A percentile compares a stretch with the other conserved stretches of the same genome.
Evolutionary conservation across 2,329 filamentous ascomycete species (phyloP).

Genomic region (Ustilaginoidea virens): DNA sequence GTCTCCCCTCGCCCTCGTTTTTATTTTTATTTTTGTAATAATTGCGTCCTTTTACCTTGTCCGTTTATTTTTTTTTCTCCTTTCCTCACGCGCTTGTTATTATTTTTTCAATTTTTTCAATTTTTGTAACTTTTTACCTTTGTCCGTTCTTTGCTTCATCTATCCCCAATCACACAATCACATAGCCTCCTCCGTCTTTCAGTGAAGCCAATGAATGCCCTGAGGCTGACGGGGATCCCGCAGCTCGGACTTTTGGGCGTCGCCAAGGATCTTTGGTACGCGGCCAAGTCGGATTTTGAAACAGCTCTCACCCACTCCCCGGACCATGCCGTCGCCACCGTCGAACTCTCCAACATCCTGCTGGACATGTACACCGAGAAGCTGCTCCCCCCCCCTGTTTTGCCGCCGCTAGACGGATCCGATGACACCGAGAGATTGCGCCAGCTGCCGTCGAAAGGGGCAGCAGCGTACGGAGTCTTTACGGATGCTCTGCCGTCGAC

Average conservation of each 20-base stretch:
- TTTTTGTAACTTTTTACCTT: too few relatives aligned
- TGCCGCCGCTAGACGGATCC: conserved; percentile 23
- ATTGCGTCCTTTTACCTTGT: too few relatives aligned
- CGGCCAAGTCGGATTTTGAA: conserved; percentile 67
- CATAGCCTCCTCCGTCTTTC: too few relatives aligned
- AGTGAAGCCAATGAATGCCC: too few relatives aligned
- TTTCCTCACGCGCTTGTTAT: too few relatives aligned
- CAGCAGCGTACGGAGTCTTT: conserved; percentile 2
- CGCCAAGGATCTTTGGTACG: conserved; percentile 45
- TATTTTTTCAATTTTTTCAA: too few relatives aligned
- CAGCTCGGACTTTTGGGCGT: conserved; percentile 54
- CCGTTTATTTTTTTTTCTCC: too few relatives aligned
- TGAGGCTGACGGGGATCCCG: too few relatives aligned
- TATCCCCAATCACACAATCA: too few relatives aligned
- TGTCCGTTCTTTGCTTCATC: too few relatives aligned
- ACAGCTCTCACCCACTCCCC: conserved; percentile 63
- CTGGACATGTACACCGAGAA: conserved; percentile 69
- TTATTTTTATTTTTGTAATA: too few relatives aligned
- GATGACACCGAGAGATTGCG: background rate
- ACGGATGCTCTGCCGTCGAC: conserved; percentile 20
- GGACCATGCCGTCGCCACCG: conserved; percentile 65
- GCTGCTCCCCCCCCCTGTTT: conserved; percentile 41
- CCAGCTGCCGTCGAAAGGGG: conserved; percentile 1
- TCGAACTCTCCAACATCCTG: conserved; percentile 71
- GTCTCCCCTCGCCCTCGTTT: too few relatives aligned